These are phyloP conservation scores for Coniella lustricola DNA, from an alignment of 2,329 filamentous ascomycete species.

Conservation along the genomic window DNA sequence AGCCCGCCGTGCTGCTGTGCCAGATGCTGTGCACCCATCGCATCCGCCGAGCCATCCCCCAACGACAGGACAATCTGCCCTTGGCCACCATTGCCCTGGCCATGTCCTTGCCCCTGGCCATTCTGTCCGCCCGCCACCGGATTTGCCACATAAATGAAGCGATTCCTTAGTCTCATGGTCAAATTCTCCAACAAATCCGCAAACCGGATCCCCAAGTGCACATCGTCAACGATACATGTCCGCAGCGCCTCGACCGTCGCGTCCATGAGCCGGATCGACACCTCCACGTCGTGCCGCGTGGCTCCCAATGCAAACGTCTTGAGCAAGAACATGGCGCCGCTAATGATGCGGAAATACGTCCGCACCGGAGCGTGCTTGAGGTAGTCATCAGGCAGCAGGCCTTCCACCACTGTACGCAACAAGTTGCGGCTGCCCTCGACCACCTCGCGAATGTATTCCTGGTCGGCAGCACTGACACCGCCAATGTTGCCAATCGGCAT, in stretches of 20 bases:
- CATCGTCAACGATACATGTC: constrained; percentile 75
- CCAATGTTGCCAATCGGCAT: constrained; percentile 57
- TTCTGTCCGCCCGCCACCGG: constrained; percentile 18
- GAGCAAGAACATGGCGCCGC: constrained; percentile 75
- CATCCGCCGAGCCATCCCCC: too few species aligned
- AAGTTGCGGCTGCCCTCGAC: constrained; percentile 71
- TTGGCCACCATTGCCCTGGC: constrained; percentile 25
- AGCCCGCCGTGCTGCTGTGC: too few species aligned
- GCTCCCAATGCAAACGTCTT: constrained; percentile 80
- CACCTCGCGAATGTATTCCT: constrained; percentile 69
- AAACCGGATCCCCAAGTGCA: constrained; percentile 78
- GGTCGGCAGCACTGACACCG: constrained; percentile 58
- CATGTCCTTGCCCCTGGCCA: constrained; percentile 15
- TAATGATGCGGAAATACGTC: constrained; percentile 82
- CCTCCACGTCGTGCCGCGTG: constrained; percentile 68
- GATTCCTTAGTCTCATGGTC: constrained; percentile 64
- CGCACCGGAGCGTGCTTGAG: constrained; percentile 77
- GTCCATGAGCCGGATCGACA: constrained; percentile 70
- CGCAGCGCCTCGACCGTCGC: constrained; percentile 66
- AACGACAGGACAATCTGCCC: too few species aligned
- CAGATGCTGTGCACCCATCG: too few species aligned
- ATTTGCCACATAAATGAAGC: constrained; percentile 62
- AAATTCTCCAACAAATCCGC: constrained; percentile 75
- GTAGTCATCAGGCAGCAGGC: constrained; percentile 65
- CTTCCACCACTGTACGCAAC: constrained; percentile 69